Conservation (phyloP, 2,329 filamentous ascomycete species). For the Diaporthe citri region DNA sequence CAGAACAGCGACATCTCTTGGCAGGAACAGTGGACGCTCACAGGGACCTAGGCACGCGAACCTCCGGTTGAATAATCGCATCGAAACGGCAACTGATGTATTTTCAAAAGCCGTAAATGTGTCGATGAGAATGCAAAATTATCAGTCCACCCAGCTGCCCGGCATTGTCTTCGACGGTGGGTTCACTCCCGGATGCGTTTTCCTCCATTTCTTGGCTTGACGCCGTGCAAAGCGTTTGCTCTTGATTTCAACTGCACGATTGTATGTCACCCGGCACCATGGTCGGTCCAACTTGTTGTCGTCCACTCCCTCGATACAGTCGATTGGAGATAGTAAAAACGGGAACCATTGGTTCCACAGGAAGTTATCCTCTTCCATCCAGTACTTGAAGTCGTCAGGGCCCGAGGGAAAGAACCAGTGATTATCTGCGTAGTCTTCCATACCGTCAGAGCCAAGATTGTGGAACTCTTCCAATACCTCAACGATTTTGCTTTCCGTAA, state of each 20-base stretch:
- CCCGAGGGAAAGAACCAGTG: no score
- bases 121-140: no score
- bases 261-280: not conserved
- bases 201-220: conserved; percentile 16
- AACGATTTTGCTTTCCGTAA: no score
- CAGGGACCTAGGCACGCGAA: not conserved
- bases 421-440: no score
- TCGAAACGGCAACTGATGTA: not conserved
- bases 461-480: not conserved
- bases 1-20: conserved; percentile 25
- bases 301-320: not conserved
- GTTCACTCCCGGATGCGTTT: not conserved
- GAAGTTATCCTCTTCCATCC: no score
- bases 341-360: no score
- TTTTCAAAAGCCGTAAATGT: not conserved
- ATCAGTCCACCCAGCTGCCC: conserved; percentile 11
- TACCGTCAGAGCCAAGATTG: not conserved
- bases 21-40: not conserved
- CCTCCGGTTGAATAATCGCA: no score
- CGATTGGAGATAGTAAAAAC: not conserved
- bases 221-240: not conserved
- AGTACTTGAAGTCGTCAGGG: not conserved
- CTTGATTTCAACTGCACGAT: not conserved
- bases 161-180: not conserved
- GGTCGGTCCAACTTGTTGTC: rapidly evolving